Conservation (phyloP, 768 basidiomycete species). For the Coprinellus micaceus region DNA sequence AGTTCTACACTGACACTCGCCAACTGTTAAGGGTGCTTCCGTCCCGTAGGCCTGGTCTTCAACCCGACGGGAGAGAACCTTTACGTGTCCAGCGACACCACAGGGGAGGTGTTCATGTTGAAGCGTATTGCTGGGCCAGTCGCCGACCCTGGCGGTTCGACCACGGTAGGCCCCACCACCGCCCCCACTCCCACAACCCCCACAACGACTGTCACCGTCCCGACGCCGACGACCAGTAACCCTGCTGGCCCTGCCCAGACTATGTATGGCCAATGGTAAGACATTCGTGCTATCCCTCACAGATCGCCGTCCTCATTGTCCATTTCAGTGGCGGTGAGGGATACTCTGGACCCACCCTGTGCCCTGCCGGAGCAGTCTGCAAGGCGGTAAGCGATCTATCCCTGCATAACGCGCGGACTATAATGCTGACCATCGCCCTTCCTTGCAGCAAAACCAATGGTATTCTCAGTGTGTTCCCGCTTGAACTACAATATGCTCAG, state of each 20-base stretch:
- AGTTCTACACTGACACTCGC: too few species aligned
- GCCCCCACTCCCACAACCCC: not conserved
- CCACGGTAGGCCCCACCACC: too few species aligned
- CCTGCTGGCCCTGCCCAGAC: not conserved
- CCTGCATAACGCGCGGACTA: too few species aligned
- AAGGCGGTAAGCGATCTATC: not conserved
- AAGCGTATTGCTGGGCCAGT: slow-evolving; percentile 4
- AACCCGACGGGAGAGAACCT: slow-evolving; percentile 1
- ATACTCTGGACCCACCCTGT: not conserved
- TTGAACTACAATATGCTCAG: too few species aligned
- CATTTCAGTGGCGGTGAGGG: not conserved
- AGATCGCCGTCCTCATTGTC: not conserved
- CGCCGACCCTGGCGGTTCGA: too few species aligned
- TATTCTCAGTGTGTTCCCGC: slow-evolving; percentile 4
- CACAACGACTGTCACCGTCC: not conserved
- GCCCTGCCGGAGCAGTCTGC: slow-evolving; percentile 1
- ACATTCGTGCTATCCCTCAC: too few species aligned
- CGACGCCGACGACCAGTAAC: not conserved
- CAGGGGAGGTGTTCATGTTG: slow-evolving; percentile 7
- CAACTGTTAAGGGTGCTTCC: slow-evolving; percentile 1
- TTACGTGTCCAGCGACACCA: slow-evolving; percentile 8
- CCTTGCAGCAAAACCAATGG: slow-evolving; percentile 1
- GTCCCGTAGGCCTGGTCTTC: slow-evolving; percentile 7
- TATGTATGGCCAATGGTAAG: slow-evolving; percentile 1
- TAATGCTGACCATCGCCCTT: too few species aligned